These are phyloP conservation scores for Powellomyces hirtus DNA, from an alignment of 192 early-diverging fungal genomes.

Conservation along the genomic window DNA sequence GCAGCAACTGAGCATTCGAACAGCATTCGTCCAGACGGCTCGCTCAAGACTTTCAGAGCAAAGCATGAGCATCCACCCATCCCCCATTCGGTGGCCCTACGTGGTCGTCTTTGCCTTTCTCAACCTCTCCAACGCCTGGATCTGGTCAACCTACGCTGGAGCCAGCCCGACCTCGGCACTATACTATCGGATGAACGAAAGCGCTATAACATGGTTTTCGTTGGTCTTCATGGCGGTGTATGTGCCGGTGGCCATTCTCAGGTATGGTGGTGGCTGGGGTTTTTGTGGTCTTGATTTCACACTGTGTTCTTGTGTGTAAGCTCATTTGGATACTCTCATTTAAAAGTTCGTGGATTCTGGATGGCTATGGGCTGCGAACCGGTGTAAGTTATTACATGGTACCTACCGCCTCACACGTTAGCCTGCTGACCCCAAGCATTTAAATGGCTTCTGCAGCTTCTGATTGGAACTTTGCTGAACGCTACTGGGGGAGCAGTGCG, in stretches of 20 bases:
- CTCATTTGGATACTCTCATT: too few relatives aligned
- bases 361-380: neutral
- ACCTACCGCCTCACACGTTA: too few relatives aligned
- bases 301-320: too few relatives aligned
- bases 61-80: neutral
- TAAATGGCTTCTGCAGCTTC: too few relatives aligned
- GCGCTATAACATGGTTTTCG: conserved; percentile 16
- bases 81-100: neutral
- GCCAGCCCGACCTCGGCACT: neutral
- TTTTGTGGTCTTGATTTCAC: too few relatives aligned
- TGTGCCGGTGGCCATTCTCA: conserved; percentile 5
- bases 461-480: neutral
- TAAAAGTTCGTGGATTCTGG: neutral
- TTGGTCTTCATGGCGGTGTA: conserved; percentile 11
- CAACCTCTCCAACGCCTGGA: conserved; percentile 16
- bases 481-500: neutral
- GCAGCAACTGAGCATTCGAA: too few relatives aligned
- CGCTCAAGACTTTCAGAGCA: too few relatives aligned
- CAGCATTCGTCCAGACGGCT: too few relatives aligned
- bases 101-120: neutral
- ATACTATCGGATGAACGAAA: conserved; percentile 5
- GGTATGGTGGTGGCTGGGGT: neutral
- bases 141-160: conserved; percentile 15
- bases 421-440: too few relatives aligned
- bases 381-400: neutral